Evolutionary conservation across 208 protist genomes (phyloP).

Genomic region (Trypanosoma mega): DNA sequence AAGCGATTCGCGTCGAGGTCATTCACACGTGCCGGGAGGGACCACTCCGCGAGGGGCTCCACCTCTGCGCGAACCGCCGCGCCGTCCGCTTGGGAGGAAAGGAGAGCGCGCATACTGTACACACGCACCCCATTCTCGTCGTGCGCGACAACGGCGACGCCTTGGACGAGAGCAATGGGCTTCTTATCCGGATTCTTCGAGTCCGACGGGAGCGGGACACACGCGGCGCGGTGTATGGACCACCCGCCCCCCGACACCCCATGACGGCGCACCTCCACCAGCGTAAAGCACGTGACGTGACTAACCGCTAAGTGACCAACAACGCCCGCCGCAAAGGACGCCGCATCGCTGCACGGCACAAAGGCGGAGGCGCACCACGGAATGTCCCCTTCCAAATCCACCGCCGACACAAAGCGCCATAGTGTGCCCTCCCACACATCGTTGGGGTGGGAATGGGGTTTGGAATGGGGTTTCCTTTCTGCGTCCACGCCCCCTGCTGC

Average conservation of each 20-base stretch:
- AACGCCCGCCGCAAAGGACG: constrained; percentile 25
- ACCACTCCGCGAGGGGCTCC: constrained; percentile 50
- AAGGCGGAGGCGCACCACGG: constrained; percentile 80
- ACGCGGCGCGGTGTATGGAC: constrained; percentile 43
- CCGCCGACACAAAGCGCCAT: constrained; percentile 54
- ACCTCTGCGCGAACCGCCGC: constrained; percentile 1
- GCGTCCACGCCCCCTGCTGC: neutral
- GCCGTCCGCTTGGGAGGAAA: constrained; percentile 9
- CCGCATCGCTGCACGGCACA: constrained; percentile 37
- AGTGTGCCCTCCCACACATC: too few species aligned
- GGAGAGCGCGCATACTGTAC: constrained; percentile 48
- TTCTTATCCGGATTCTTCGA: constrained; percentile 83
- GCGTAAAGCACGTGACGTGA: constrained; percentile 59
- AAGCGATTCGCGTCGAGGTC: constrained; percentile 72
- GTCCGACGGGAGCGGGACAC: constrained; percentile 61
- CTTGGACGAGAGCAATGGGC: constrained; percentile 62
- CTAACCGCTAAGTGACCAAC: constrained; percentile 71
- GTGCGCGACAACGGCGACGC: constrained; percentile 65
- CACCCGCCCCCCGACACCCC: constrained; percentile 19
- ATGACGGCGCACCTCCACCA: constrained; percentile 51
- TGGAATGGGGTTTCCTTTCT: too few species aligned
- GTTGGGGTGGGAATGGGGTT: too few species aligned
- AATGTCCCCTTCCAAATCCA: constrained; percentile 71
- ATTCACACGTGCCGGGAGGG: constrained; percentile 66
- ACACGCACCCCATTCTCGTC: constrained; percentile 58